A percentile compares a stretch with the other conserved stretches of the same genome.
Evolutionary conservation across 805 yeast genomes (phyloP).

Genomic region (Zygosaccharomyces lentus): DNA sequence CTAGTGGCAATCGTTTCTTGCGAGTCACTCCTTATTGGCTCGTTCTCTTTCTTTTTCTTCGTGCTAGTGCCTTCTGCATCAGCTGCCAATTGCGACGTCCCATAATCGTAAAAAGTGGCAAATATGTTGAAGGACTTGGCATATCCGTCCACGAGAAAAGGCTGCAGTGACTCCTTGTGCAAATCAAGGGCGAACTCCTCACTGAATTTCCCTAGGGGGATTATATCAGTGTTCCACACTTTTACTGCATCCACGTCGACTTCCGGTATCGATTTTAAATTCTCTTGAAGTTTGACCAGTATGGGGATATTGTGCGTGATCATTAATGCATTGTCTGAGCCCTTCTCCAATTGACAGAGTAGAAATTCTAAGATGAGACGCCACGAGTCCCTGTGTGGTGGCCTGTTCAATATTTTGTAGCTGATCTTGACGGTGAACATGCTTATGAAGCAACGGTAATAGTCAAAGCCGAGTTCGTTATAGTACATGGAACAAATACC

Average conservation of each 20-base stretch:
- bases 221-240: conserved; percentile 19
- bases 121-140: conserved; percentile 20
- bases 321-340: background rate
- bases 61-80: conserved; percentile 12
- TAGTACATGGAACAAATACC: conserved; percentile 29
- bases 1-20: background rate
- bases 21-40: background rate
- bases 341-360: conserved; percentile 16
- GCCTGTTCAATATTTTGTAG: conserved; percentile 25
- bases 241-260: conserved; percentile 10
- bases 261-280: conserved; percentile 5
- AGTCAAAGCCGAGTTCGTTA: conserved; percentile 30
- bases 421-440: conserved; percentile 30
- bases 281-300: conserved; percentile 9
- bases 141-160: conserved; percentile 16
- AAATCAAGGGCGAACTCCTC: conserved; percentile 14
- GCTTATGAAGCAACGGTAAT: conserved; percentile 29
- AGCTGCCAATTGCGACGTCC: conserved; percentile 20
- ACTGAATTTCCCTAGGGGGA: conserved; percentile 19
- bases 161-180: conserved; percentile 15
- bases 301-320: conserved; percentile 6
- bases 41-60: background rate
- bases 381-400: conserved; percentile 26
- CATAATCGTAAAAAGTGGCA: conserved; percentile 26
- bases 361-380: conserved; percentile 26